Evolutionary conservation across 768 basidiomycete species (phyloP), one percentile per base, ranked within the genome.

Genomic region (Suillus tomentosus): DNA sequence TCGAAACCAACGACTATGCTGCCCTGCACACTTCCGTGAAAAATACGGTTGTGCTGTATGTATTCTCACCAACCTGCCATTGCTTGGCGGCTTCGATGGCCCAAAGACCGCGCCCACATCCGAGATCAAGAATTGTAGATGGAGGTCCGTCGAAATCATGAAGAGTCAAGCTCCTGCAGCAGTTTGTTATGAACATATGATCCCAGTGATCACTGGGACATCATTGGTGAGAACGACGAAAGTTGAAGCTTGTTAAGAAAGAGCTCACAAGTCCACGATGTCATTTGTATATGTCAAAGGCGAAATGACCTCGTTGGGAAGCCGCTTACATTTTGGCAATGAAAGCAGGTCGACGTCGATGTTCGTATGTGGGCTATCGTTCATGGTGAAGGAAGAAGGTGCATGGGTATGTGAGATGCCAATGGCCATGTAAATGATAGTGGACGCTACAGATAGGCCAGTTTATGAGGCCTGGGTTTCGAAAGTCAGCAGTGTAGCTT

Each of bases 81-180:
- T 78, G 75, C 67, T 80, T 85, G 3, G 87, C 89, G 5, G 89
- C 89, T 64, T 89, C 85, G 36, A 92, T 79, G 3, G 82, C 82
- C 91, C 91, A 93, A 59, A 82, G 81, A 1, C 91, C 91, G 53
- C 79, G 82, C 6, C 91, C 90, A 70, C 89, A 91, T 0, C 90
- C 91, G 10, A 93, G 74, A 69, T 91, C 89, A 13, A 93, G 82
- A 0, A 90, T 78, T 3, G 76, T 72, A 1, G 70, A 27, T 0
- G 90, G 91, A 3, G 85, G 82, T 0, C 69, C 70, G 9, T 80
- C 76, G 59, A 88, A 87, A 51, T 80, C 76, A 68, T 86, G 81
- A 64, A 86, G 79, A 0, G 90, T 86, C 39, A 88, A 69, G 22
- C 81, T 77, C 57, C 78, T 71, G 60, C 73, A 84, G 66, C 79